Conservation (phyloP, 1,284 basidiomycete species). For the Pisolithus thermaeus region DNA sequence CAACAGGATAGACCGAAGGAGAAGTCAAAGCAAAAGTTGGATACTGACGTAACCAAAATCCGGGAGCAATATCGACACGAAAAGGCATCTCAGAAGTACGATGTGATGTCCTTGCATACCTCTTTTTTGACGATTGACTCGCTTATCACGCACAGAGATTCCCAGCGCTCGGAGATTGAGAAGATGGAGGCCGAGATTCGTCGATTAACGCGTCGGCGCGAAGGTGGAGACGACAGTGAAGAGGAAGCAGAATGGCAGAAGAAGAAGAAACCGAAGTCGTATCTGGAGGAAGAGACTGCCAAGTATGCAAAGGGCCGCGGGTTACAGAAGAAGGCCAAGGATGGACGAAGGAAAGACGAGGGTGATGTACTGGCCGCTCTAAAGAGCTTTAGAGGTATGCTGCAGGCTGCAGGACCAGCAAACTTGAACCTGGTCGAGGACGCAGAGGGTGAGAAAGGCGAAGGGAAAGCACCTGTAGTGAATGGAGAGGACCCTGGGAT, state of each 20-base stretch:
- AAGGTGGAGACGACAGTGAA: conserved; percentile 50
- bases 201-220: conserved; percentile 54
- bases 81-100: conserved; percentile 53
- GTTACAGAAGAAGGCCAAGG: conserved; percentile 46
- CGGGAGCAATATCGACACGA: conserved; percentile 69
- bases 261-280: conserved; percentile 59
- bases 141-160: conserved; percentile 37
- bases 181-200: conserved; percentile 86
- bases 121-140: conserved; percentile 29
- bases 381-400: conserved; percentile 65
- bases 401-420: conserved; percentile 42
- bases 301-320: conserved; percentile 70
- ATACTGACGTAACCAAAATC: conserved; percentile 59
- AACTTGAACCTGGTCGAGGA: conserved; percentile 29
- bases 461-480: conserved; percentile 5
- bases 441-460: conserved; percentile 19
- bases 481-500: conserved; percentile 47
- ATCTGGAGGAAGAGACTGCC: conserved; percentile 73
- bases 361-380: conserved; percentile 71
- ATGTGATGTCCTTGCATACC: conserved; percentile 11
- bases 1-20: conserved; percentile 15
- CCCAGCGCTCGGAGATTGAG: conserved; percentile 75
- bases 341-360: conserved; percentile 53
- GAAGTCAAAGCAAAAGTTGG: conserved; percentile 37
- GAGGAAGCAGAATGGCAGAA: conserved; percentile 56